Evolutionary conservation across 257 asterid genomes (phyloP), one percentile per base, ranked within the genome.

Genomic region (Lavandula angustifolia): DNA sequence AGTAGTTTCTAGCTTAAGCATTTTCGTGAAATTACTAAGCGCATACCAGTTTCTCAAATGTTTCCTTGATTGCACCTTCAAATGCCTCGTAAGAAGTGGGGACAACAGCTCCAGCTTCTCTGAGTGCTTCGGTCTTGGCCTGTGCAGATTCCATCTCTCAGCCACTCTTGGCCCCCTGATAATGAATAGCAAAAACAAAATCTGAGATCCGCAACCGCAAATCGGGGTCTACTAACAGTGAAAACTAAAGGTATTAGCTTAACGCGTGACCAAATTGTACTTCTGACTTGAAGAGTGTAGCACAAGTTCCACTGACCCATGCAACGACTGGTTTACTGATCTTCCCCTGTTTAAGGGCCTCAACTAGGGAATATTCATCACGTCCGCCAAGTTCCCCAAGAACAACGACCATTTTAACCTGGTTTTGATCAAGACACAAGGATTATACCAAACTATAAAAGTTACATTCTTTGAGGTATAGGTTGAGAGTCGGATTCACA

Each of bases 201-300:
- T 62, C 55, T 50, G 35, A 57, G 75, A 72, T 60, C 27, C 17
- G 37, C 29, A 54, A 35, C 34, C 13, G 6, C 37, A 54, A 54
- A 43, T 6, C 10, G 54, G 11, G 42, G 46, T 52, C 17, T 32
- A 22, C 22, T 57, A 18, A 65, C 31, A 14, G 52, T 14, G 61
- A 38, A 42, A 50, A 32, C 33, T 0, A 2, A 42, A 58, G 69
- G 73, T 13, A 71, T 52, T 50, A 51, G 72, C 95, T 87, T 79
- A 94, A 97, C 85, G 99, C 99, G 72, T 94, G 99, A 72, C 99
- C 99, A 75, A 94, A 94, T 75, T 94, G 99, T 37, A 94, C 98
- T 90, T 94, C 99, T n/a, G 99, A 94, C 75, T 90, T 94, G 85
- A 94, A 94, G 74, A 94, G 97, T 37, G 58, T 90, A 32, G 98